Evolutionary conservation across 306 rosid genomes (phyloP).

Genomic region (Mucuna pruriens): DNA sequence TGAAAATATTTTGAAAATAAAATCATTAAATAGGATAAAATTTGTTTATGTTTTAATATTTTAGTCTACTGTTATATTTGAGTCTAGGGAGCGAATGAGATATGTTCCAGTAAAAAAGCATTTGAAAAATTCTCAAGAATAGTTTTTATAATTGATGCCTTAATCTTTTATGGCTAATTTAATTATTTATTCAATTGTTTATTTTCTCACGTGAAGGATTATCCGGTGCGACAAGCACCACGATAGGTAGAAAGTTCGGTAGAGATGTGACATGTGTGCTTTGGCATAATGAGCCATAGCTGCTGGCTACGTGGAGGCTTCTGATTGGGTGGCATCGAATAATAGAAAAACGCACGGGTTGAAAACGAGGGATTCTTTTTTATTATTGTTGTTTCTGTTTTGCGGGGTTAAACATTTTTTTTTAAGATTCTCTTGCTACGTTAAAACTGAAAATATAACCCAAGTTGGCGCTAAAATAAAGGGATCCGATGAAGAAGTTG

Average conservation of each 20-base stretch:
- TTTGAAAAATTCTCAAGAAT: no score
- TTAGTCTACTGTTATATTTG: no score
- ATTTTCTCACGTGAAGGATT: not conserved
- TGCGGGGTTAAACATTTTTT: not conserved
- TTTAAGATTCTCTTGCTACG: not conserved
- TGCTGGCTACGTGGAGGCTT: conserved; percentile 8
- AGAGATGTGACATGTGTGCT: conserved; percentile 30
- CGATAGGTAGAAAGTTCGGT: not conserved
- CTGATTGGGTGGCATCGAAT: conserved; percentile 30
- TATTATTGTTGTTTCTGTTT: not conserved
- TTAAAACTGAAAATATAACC: not conserved
- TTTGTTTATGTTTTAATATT: no score
- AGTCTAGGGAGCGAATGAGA: no score
- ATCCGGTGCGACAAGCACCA: not conserved
- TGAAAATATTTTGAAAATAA: no score
- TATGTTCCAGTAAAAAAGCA: no score
- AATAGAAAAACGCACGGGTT: conserved; percentile 14
- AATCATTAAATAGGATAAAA: no score
- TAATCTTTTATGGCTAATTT: not conserved
- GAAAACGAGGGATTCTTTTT: conserved; percentile 40
- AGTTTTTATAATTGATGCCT: not conserved
- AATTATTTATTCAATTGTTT: not conserved
- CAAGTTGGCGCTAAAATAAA: not conserved
- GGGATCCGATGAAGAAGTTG: not conserved
- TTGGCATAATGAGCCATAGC: no score